Conservation (phyloP, 2,329 filamentous ascomycete genomes). For the Albifimbria verrucaria region DNA sequence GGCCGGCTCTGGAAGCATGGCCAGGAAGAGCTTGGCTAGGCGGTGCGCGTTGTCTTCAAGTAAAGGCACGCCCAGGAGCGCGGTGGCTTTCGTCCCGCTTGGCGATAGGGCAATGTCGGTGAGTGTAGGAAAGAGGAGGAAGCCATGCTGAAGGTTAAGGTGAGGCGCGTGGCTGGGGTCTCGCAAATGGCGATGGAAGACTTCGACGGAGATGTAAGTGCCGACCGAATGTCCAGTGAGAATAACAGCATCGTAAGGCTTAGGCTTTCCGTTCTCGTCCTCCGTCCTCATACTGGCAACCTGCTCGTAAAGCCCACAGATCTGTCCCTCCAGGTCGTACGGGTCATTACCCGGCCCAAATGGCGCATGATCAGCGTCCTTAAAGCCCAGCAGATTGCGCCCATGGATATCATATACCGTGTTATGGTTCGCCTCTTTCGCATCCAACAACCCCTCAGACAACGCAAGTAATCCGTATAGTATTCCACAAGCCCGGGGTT, state of each 20-base stretch:
- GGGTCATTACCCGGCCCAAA: constrained; percentile 41
- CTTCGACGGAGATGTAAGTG: constrained; percentile 66
- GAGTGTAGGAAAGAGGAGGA: constrained; percentile 73
- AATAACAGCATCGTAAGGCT: constrained; percentile 55
- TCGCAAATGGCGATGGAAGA: constrained; percentile 55
- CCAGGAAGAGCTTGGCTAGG: constrained; percentile 39
- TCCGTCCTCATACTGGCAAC: constrained; percentile 28
- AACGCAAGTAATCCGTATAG: constrained; percentile 64
- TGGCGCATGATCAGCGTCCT: constrained; percentile 47
- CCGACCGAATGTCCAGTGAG: constrained; percentile 75
- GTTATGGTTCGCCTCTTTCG: constrained; percentile 24
- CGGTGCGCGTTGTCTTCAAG: constrained; percentile 38
- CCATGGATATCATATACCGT: constrained; percentile 54
- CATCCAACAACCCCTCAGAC: constrained; percentile 53
- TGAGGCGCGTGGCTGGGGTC: constrained; percentile 28
- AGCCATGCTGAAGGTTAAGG: constrained; percentile 45
- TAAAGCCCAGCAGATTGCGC: constrained; percentile 56
- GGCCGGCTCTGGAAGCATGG: constrained; percentile 33
- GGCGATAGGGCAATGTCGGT: constrained; percentile 65
- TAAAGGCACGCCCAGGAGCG: constrained; percentile 37
- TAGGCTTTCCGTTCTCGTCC: constrained; percentile 22
- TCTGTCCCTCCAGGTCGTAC: constrained; percentile 51
- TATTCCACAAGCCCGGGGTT: constrained; percentile 75
- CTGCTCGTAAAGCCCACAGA: constrained; percentile 39
- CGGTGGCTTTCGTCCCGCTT: constrained; percentile 46